Evolutionary conservation across 768 basidiomycete species (phyloP), one percentile per base, ranked within the genome.

Genomic region (Heimioporus sp.): DNA sequence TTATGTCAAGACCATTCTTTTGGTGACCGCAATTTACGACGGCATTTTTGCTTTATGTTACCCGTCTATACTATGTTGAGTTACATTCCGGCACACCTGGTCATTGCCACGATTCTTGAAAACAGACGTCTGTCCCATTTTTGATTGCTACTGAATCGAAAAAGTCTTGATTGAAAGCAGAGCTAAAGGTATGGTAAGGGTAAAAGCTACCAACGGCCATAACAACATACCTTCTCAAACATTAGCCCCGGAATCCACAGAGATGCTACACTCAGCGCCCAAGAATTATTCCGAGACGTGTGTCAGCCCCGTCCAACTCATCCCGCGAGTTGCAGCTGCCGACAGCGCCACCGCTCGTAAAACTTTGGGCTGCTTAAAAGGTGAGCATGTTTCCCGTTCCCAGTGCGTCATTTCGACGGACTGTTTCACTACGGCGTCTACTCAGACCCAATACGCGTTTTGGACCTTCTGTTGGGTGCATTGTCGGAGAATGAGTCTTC

Each of bases 381-480:
- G 92, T 87, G 49, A 17, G 28, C 49, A 28, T 28, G 24, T 12
- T 31, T 36, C 46, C 28, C 21, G 10, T 47, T 17, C 4, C 34
- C 20, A 30, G 8, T 44, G 20, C n/a, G 53, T 38, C 12, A 6
- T 28, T 31, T 40, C 48, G 53, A 97, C 62, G 76, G 86, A 0
- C 74, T 89, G 1, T 62, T 85, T 94, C 66, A 83, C 85, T 0
- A 28, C 6, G 5, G 86, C 90, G 6, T 96, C 94, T 10, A 92
- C 92, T 0, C 87, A 95, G 95, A 98, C 63, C 91, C 92, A 3
- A 77, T 96, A 48, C 83, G 86, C 12, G 82, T 92, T 58, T 69
- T 98, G 39, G 80, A 89, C 60, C 65, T 95, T 21, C 76, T 92
- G 36, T 76, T 97, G 4, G 82, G 86, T 36, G 62, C 75, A 52